phyloP scores from a whole-genome alignment of 495 filamentous ascomycete genomes.

The Aspergillus sparsus region DNA sequence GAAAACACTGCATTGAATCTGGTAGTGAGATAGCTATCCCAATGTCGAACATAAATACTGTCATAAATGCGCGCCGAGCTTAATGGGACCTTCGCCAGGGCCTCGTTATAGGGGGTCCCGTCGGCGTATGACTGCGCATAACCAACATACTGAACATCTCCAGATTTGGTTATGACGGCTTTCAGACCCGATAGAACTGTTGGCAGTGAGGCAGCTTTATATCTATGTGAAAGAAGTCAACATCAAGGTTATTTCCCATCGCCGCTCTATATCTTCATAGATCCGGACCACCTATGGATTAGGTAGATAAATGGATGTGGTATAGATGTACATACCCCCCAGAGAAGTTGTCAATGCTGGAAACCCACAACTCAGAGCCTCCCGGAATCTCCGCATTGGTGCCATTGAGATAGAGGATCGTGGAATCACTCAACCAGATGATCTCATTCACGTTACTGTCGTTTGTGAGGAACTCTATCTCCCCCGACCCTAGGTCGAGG shows the following conservation, averaged over 20 bases:
- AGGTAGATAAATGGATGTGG: not conserved
- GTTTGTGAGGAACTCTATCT: conserved; percentile 37
- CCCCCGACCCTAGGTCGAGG: conserved; percentile 42
- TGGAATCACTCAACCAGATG: conserved; percentile 45
- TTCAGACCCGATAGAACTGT: conserved; percentile 69
- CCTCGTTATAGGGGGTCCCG: conserved; percentile 62
- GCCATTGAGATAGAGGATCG: conserved; percentile 49
- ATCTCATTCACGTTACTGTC: conserved; percentile 49
- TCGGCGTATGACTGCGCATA: conserved; percentile 61
- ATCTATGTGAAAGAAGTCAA: conserved; percentile 29
- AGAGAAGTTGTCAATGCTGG: conserved; percentile 32
- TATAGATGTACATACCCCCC: conserved; percentile 24
- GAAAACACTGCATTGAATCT: conserved; percentile 50
- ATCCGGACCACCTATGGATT: too few species aligned
- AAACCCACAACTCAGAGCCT: conserved; percentile 46
- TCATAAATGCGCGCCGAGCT: conserved; percentile 68
- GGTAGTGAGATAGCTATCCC: conserved; percentile 66
- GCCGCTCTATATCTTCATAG: too few species aligned
- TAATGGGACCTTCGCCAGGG: conserved; percentile 54
- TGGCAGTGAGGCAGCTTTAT: conserved; percentile 58
- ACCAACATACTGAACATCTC: conserved; percentile 60
- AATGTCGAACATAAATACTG: conserved; percentile 73
- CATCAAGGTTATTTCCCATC: not conserved
- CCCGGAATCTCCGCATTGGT: conserved; percentile 46
- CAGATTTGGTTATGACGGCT: conserved; percentile 52